phyloP scores from a whole-genome alignment of 1,139 yeast species.

The Fermentozyma sake region DNA sequence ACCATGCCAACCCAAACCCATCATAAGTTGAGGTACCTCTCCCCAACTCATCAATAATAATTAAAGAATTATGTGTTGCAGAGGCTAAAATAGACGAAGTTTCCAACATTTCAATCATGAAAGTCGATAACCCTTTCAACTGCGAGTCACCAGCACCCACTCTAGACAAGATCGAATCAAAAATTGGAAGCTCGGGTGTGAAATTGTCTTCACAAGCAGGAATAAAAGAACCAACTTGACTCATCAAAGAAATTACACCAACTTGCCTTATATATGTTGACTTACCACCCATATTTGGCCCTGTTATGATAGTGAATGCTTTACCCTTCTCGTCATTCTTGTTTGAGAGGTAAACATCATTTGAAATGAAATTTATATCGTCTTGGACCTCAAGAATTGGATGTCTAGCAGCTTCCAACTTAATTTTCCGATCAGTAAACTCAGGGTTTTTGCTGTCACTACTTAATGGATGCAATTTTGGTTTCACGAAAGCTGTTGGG shows the following conservation, averaged over 20 bases:
- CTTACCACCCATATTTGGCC: conserved; percentile 99
- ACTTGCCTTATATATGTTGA: conserved; percentile 90
- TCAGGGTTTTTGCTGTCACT: conserved; percentile 19
- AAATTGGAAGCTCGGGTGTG: conserved; percentile 70
- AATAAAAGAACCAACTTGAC: conserved; percentile 89
- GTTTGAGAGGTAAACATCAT: conserved; percentile 60
- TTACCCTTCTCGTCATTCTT: conserved; percentile 30
- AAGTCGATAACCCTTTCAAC: conserved; percentile 91
- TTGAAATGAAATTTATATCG: conserved; percentile 80
- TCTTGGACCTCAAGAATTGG: conserved; percentile 94
- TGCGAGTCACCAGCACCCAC: conserved; percentile 99
- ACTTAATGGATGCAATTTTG: conserved; percentile 51
- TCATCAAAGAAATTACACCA: conserved; percentile 85
- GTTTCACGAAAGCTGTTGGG: conserved; percentile 75
- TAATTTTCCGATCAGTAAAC: conserved; percentile 45
- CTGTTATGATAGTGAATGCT: conserved; percentile 83
- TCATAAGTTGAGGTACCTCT: conserved; percentile 97
- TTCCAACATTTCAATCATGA: conserved; percentile 97
- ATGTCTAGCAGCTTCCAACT: conserved; percentile 74
- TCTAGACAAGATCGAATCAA: conserved; percentile 89
- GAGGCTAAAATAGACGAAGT: conserved; percentile 87
- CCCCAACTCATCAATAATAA: conserved; percentile 92
- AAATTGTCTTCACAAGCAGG: conserved; percentile 52
- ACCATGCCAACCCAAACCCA: conserved; percentile 97
- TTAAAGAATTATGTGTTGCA: conserved; percentile 78